These are phyloP conservation scores for Turnera subulata DNA, from an alignment of 345 rosid species.

Conservation along the genomic window DNA sequence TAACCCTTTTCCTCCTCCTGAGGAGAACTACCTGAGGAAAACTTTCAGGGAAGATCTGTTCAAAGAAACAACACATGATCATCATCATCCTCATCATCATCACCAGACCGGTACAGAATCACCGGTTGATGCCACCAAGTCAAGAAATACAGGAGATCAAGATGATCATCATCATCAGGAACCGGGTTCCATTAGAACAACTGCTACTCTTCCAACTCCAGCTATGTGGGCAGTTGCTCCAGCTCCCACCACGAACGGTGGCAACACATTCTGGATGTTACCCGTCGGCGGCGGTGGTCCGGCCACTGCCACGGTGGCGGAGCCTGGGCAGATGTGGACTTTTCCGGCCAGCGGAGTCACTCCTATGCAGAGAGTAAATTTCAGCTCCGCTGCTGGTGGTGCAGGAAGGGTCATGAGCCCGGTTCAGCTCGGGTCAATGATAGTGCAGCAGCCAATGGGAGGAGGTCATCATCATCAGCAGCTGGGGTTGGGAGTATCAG, in stretches of 20 bases:
- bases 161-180: too few species aligned
- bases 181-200: slow-evolving; percentile 33
- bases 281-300: slow-evolving; percentile 42
- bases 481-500: slow-evolving; percentile 53
- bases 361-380: slow-evolving; percentile 28
- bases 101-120: too few species aligned
- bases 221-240: slow-evolving; percentile 78
- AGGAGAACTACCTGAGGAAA: slow-evolving; percentile 37
- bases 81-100: too few species aligned
- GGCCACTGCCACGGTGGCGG: slow-evolving; percentile 20
- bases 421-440: slow-evolving; percentile 64
- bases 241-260: slow-evolving; percentile 49
- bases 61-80: slow-evolving; percentile 37
- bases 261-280: slow-evolving; percentile 77
- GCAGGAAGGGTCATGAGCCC: slow-evolving; percentile 43
- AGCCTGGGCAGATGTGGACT: slow-evolving; percentile 69
- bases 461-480: slow-evolving; percentile 56
- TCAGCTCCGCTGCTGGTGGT: slow-evolving; percentile 18
- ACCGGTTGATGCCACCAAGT: slow-evolving; percentile 14
- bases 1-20: slow-evolving; percentile 17
- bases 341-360: slow-evolving; percentile 39
- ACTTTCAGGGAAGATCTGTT: slow-evolving; percentile 64
- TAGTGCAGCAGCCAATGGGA: slow-evolving; percentile 55
- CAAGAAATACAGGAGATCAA: slow-evolving; percentile 25
- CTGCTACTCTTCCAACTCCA: slow-evolving; percentile 33